These are phyloP conservation scores for Fusarium sp. DNA, from an alignment of 2,329 filamentous ascomycete genomes.

Conservation along the genomic window DNA sequence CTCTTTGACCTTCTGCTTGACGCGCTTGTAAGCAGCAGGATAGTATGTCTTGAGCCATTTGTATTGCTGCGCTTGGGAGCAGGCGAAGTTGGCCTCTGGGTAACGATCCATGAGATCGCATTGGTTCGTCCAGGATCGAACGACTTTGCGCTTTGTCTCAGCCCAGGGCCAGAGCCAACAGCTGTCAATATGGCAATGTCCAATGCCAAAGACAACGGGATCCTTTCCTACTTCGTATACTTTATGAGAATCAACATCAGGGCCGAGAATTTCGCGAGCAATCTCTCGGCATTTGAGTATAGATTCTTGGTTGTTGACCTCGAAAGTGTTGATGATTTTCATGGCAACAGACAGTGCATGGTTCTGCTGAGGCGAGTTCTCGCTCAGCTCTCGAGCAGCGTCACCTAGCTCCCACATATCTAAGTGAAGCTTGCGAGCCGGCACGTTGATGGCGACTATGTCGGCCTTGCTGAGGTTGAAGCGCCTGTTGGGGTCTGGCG, in stretches of 20 bases:
- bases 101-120: constrained; percentile 96
- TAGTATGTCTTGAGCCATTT: constrained; percentile 96
- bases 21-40: constrained; percentile 88
- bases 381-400: constrained; percentile 90
- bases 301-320: constrained; percentile 82
- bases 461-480: constrained; percentile 84
- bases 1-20: constrained; percentile 91
- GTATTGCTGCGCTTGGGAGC: constrained; percentile 96
- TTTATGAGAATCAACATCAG: constrained; percentile 83
- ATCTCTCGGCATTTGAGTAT: constrained; percentile 87
- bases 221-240: constrained; percentile 85
- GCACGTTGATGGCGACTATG: constrained; percentile 90
- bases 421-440: constrained; percentile 86
- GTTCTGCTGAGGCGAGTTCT: constrained; percentile 90
- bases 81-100: constrained; percentile 91
- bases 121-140: constrained; percentile 96
- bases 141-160: constrained; percentile 97
- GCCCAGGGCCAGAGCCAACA: constrained; percentile 99
- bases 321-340: constrained; percentile 90
- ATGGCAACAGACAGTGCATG: constrained; percentile 87
- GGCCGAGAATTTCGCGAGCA: constrained; percentile 85
- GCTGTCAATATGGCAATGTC: constrained; percentile 97
- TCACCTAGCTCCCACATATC: constrained; percentile 98
- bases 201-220: constrained; percentile 88
- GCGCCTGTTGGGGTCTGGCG: constrained; percentile 87